A percentile compares a stretch with the other conserved stretches of the same genome.
Conservation (phyloP, 805 yeast species). For the Wickerhamiella vanderwaltii region DNA sequence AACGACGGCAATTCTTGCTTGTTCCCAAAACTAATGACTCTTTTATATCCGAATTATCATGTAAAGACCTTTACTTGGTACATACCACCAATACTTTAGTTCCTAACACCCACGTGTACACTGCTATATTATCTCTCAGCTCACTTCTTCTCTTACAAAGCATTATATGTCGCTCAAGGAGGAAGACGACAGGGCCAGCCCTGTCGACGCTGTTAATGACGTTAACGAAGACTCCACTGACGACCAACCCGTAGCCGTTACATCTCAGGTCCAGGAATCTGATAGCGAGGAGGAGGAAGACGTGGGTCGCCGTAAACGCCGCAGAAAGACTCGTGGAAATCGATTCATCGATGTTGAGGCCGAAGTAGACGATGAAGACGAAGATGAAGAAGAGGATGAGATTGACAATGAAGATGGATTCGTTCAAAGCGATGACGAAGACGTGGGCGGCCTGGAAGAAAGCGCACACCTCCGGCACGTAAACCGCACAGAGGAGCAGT, state of each 20-base stretch:
- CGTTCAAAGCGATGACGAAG: constrained; percentile 45
- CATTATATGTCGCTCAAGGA: constrained; percentile 5
- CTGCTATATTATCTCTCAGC: neutral
- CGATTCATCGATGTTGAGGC: constrained; percentile 97
- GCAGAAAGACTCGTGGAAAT: constrained; percentile 39
- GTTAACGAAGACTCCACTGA: neutral
- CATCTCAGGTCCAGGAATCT: too few relatives aligned
- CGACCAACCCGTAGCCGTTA: constrained; percentile 27
- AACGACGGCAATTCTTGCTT: neutral
- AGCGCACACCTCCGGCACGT: constrained; percentile 70
- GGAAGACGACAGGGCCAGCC: constrained; percentile 2
- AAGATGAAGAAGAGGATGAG: constrained; percentile 93
- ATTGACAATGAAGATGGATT: constrained; percentile 57
- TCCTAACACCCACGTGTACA: neutral
- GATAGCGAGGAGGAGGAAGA: constrained; percentile 31
- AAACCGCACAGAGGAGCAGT: constrained; percentile 53
- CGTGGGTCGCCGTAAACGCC: constrained; percentile 27
- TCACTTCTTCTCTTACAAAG: neutral
- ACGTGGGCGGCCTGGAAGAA: constrained; percentile 27
- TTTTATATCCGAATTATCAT: neutral
- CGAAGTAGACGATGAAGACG: constrained; percentile 91
- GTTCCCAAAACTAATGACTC: neutral
- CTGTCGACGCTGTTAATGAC: too few relatives aligned
- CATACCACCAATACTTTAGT: neutral
- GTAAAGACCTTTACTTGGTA: neutral